Evolutionary conservation across 768 basidiomycete species (phyloP).

Genomic region (Tricholoma matsutake): DNA sequence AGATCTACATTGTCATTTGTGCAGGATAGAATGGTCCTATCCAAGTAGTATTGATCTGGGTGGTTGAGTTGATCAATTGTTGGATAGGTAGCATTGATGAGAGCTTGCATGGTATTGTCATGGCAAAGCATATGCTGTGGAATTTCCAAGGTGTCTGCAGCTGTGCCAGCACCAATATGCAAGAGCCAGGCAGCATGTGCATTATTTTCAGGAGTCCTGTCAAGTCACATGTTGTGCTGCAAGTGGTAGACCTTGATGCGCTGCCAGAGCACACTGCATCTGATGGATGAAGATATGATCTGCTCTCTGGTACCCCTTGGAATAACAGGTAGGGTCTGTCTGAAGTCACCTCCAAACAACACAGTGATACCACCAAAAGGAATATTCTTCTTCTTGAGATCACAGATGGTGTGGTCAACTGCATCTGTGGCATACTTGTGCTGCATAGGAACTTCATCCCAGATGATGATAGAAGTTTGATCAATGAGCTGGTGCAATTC

Average conservation of each 20-base stretch:
- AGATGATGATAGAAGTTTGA: constrained; percentile 34
- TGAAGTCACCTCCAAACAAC: constrained; percentile 49
- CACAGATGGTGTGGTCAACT: constrained; percentile 34
- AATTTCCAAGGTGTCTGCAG: constrained; percentile 2
- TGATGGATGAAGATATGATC: constrained; percentile 36
- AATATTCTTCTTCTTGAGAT: constrained; percentile 24
- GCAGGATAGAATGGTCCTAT: too few species aligned
- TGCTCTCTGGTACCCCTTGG: constrained; percentile 32
- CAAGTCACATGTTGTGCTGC: constrained; percentile 40
- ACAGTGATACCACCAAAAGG: constrained; percentile 45
- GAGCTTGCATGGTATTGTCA: constrained; percentile 23
- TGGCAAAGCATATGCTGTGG: constrained; percentile 8
- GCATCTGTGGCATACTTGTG: constrained; percentile 34
- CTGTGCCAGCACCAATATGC: constrained; percentile 18
- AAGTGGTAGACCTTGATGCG: constrained; percentile 30
- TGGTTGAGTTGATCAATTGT: not conserved
- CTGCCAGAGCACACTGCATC: constrained; percentile 37
- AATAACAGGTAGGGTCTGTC: constrained; percentile 46
- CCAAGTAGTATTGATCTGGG: not conserved
- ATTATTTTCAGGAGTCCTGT: constrained; percentile 21
- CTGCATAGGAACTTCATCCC: constrained; percentile 45
- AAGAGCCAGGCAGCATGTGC: constrained; percentile 21
- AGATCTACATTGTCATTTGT: not conserved
- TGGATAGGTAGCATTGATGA: constrained; percentile 10
- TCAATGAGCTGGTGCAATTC: constrained; percentile 29